Percentiles rank a stretch among this genome's conserved stretches.
Evolutionary conservation across 495 filamentous ascomycete species (phyloP).

Genomic region (Tuber aestivum): DNA sequence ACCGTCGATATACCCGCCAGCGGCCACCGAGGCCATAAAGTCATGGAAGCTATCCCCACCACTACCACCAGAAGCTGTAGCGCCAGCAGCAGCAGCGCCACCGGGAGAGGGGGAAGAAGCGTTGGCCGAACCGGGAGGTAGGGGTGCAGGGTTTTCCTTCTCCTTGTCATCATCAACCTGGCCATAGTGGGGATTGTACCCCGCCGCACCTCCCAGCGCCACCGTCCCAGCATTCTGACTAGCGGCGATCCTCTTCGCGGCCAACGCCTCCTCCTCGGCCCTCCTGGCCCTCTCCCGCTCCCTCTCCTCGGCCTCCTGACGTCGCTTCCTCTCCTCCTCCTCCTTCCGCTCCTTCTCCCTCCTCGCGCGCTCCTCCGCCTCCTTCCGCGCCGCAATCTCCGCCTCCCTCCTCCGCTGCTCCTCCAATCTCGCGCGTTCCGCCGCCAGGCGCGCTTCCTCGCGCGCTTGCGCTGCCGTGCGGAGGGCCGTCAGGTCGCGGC

Average conservation of each 20-base stretch:
- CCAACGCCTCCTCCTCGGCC: constrained; percentile 1
- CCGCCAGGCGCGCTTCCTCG: constrained; percentile 9
- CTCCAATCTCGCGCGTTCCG: constrained; percentile 7
- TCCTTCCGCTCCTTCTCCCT: neutral
- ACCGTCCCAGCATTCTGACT: neutral
- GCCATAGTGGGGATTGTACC: neutral
- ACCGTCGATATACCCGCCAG: constrained; percentile 24
- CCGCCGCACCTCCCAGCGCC: neutral
- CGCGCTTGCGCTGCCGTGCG: constrained; percentile 25
- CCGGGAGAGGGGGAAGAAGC: too few species aligned
- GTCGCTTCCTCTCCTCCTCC: constrained; percentile 8
- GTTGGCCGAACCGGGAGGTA: neutral
- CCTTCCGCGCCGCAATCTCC: constrained; percentile 6
- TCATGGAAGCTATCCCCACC: constrained; percentile 19
- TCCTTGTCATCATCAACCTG: neutral
- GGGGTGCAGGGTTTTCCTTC: constrained; percentile 8
- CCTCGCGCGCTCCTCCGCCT: neutral
- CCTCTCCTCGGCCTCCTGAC: constrained; percentile 5
- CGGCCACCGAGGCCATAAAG: constrained; percentile 18
- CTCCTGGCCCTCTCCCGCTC: neutral
- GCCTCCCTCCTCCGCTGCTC: constrained; percentile 11
- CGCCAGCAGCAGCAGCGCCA: neutral
- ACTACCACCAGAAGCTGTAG: too few species aligned
- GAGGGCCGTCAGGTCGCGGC: constrained; percentile 26
- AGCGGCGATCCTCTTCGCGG: neutral